Percentiles rank a stretch among this genome's conserved stretches.
These are phyloP conservation scores for Citrus medica DNA, from an alignment of 345 rosid species.

Conservation along the genomic window DNA sequence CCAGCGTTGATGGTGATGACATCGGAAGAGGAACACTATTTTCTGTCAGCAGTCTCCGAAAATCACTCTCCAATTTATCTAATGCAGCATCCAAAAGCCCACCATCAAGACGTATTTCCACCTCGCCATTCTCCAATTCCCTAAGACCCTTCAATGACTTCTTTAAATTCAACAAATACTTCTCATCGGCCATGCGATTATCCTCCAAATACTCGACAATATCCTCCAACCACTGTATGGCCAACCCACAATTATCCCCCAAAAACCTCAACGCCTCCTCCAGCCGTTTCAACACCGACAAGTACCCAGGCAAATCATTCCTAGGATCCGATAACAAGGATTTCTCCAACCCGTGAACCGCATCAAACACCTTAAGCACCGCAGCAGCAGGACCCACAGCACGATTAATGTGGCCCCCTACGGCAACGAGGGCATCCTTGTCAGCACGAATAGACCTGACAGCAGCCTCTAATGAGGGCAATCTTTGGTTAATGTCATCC, in stretches of 20 bases:
- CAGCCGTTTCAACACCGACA: constrained; percentile 79
- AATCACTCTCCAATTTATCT: constrained; percentile 76
- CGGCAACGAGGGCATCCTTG: constrained; percentile 76
- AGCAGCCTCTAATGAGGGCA: constrained; percentile 73
- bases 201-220: constrained; percentile 95
- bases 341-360: constrained; percentile 93
- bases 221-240: constrained; percentile 98
- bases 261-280: constrained; percentile 92
- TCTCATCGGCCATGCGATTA: constrained; percentile 71
- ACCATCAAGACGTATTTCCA: constrained; percentile 57
- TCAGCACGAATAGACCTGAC: constrained; percentile 95
- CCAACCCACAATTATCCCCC: constrained; percentile 92
- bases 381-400: constrained; percentile 99
- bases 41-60: constrained; percentile 68
- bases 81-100: constrained; percentile 85
- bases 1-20: constrained; percentile 59
- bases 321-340: constrained; percentile 82
- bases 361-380: constrained; percentile 97
- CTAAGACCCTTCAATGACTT: constrained; percentile 58
- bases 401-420: constrained; percentile 92
- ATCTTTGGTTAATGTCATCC: constrained; percentile 69
- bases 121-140: constrained; percentile 47
- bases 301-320: constrained; percentile 74
- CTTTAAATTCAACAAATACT: constrained; percentile 68
- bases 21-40: constrained; percentile 88